These are phyloP conservation scores for Blastobotrys terrestris DNA, from an alignment of 805 yeast species.

Conservation along the genomic window DNA sequence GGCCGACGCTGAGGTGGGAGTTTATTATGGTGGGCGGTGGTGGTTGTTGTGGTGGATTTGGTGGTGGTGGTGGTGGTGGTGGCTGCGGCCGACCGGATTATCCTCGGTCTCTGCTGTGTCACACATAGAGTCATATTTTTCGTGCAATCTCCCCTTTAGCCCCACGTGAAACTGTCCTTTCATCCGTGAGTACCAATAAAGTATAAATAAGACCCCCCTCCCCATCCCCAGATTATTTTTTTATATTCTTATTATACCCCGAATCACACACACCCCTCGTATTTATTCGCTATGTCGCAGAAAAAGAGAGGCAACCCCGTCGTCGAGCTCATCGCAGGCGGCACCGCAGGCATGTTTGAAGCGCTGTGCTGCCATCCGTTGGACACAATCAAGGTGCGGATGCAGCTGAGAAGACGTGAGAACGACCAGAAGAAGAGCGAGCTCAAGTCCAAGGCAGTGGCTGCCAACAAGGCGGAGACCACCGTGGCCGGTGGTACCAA, in stretches of 20 bases:
- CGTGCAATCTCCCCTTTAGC: neutral
- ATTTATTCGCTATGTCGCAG: constrained; percentile 11
- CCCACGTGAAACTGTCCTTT: neutral
- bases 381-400: constrained; percentile 94
- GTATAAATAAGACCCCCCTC: neutral
- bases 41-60: neutral
- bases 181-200: neutral
- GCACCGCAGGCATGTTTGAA: constrained; percentile 94
- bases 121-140: too few species aligned
- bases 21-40: too few species aligned
- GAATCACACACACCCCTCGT: neutral
- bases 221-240: neutral
- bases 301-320: constrained; percentile 22
- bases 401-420: constrained; percentile 68
- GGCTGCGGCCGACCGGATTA: neutral
- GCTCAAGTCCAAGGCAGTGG: constrained; percentile 5
- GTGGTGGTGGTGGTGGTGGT: neutral
- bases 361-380: constrained; percentile 98
- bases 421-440: neutral
- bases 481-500: constrained; percentile 1
- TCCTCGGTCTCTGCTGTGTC: neutral
- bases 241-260: neutral
- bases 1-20: constrained; percentile 17
- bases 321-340: constrained; percentile 67
- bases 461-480: constrained; percentile 13